phyloP scores from a whole-genome alignment of 2,329 filamentous ascomycete genomes.

The Magnaporthiopsis poae region DNA sequence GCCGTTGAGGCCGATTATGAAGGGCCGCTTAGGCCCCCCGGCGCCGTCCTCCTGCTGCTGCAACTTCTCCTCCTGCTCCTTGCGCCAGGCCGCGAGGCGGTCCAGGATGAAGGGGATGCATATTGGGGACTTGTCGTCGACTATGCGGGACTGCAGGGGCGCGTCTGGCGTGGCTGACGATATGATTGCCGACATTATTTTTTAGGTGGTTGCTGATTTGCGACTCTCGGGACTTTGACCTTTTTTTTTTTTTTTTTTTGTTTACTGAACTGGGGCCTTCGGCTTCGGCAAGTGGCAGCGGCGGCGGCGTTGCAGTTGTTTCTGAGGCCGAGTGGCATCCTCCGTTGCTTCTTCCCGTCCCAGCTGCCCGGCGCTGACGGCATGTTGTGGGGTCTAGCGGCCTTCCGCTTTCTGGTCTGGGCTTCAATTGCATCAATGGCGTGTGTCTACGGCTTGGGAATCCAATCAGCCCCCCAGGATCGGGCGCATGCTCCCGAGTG shows the following conservation, averaged over 20 bases:
- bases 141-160: constrained; percentile 31
- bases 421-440: neutral
- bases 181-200: constrained; percentile 2
- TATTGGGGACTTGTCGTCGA: constrained; percentile 69
- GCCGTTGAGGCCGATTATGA: constrained; percentile 82
- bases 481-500: neutral
- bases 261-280: too few relatives aligned
- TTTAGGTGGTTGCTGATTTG: neutral
- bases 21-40: constrained; percentile 37
- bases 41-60: constrained; percentile 18
- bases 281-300: neutral
- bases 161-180: constrained; percentile 18
- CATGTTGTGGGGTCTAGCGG: neutral
- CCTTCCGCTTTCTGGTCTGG: too few relatives aligned
- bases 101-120: constrained; percentile 67
- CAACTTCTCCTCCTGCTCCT: constrained; percentile 18
- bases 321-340: neutral
- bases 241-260: too few relatives aligned
- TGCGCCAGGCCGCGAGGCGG: constrained; percentile 36
- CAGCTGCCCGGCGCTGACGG: neutral
- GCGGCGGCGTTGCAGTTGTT: too few relatives aligned
- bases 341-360: neutral
- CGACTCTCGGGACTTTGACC: too few relatives aligned
- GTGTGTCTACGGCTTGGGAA: neutral
- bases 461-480: neutral